Percentiles rank a stretch among this genome's conserved stretches.
phyloP scores from a whole-genome alignment of 306 rosid genomes.

The Dryas alaskensis region DNA sequence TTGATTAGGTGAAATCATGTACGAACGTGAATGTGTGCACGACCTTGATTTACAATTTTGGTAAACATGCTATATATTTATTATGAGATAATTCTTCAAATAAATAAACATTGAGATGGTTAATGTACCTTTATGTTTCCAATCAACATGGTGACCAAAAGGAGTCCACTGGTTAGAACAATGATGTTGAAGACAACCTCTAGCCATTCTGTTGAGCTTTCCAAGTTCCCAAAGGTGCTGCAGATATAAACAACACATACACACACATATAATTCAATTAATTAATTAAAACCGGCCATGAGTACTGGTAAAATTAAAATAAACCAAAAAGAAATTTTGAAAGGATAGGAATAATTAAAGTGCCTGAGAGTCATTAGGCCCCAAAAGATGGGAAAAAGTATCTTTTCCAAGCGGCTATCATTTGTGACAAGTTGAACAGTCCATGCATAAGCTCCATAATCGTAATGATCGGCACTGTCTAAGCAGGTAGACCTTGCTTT shows the following conservation, averaged over 20 bases:
- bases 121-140: conserved; percentile 82
- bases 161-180: conserved; percentile 82
- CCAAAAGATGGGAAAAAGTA: conserved; percentile 88
- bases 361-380: conserved; percentile 97
- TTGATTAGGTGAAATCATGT: no score
- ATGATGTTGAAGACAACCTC: conserved; percentile 90
- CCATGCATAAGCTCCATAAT: conserved; percentile 83
- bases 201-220: conserved; percentile 83
- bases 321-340: not conserved
- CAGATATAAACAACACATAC: not conserved
- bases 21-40: no score
- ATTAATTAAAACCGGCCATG: not conserved
- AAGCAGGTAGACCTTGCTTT: conserved; percentile 65
- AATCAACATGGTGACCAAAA: conserved; percentile 88
- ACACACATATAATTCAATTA: not conserved
- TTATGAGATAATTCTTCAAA: no score
- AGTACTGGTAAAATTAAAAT: not conserved
- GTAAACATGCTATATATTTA: no score
- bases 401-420: conserved; percentile 71
- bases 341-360: not conserved
- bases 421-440: conserved; percentile 80
- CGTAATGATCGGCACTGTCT: conserved; percentile 47
- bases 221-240: conserved; percentile 91
- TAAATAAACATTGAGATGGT: no score
- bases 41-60: no score